Conservation (phyloP, 495 filamentous ascomycete species). For the Durotheca rogersii region DNA sequence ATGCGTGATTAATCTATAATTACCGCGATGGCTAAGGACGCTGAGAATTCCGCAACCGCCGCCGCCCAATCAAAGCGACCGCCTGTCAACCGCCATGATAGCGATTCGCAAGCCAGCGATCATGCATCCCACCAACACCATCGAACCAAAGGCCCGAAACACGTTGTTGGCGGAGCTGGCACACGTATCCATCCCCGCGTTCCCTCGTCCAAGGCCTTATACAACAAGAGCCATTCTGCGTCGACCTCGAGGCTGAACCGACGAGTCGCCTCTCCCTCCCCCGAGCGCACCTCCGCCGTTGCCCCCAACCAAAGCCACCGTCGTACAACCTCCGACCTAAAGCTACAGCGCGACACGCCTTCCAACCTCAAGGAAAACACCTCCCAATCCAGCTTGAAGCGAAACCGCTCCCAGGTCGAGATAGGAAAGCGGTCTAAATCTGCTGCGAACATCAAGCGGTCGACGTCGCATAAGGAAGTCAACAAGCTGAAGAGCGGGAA, state of each 20-base stretch:
- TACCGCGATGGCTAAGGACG: slow-evolving; percentile 27
- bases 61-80: slow-evolving; percentile 53
- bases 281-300: slow-evolving; percentile 32
- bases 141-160: slow-evolving; percentile 45
- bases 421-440: slow-evolving; percentile 52
- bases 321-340: slow-evolving; percentile 46
- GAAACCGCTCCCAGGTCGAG: slow-evolving; percentile 51
- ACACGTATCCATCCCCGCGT: slow-evolving; percentile 44
- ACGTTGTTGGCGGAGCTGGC: slow-evolving; percentile 44
- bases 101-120: slow-evolving; percentile 37
- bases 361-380: slow-evolving; percentile 49
- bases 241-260: slow-evolving; percentile 45
- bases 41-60: slow-evolving; percentile 25
- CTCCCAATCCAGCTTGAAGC: slow-evolving; percentile 48
- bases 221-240: slow-evolving; percentile 46
- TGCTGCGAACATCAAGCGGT: slow-evolving; percentile 45
- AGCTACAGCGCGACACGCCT: slow-evolving; percentile 38
- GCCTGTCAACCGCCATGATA: slow-evolving; percentile 38
- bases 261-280: slow-evolving; percentile 38
- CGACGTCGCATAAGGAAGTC: slow-evolving; percentile 44
- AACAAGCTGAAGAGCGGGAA: slow-evolving; percentile 40
- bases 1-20: slow-evolving; percentile 21
- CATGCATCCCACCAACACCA: slow-evolving; percentile 39
- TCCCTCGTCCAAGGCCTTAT: slow-evolving; percentile 48
- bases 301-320: slow-evolving; percentile 45